Percentiles rank a stretch among this genome's conserved stretches.
Evolutionary conservation across 306 rosid genomes (phyloP).

Genomic region (Benincasa hispida): DNA sequence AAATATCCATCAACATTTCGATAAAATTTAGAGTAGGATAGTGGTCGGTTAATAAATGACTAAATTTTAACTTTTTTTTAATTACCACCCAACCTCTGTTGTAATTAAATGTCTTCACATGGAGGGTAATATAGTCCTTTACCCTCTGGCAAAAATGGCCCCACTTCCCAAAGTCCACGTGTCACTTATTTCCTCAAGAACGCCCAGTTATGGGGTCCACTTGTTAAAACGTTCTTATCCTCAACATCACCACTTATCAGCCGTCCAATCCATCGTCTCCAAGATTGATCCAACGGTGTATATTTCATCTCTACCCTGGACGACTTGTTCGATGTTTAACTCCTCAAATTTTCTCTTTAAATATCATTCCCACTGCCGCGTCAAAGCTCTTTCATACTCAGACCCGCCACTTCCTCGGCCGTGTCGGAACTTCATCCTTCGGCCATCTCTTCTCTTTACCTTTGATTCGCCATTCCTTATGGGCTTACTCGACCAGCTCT

Average conservation of each 20-base stretch:
- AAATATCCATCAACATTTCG: no score
- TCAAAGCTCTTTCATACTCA: neutral
- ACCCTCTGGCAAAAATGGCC: slow-evolving; percentile 22
- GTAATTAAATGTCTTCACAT: neutral
- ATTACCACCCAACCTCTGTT: neutral
- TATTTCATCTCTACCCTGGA: slow-evolving; percentile 8
- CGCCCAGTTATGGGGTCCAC: slow-evolving; percentile 23
- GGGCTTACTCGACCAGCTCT: slow-evolving; percentile 88
- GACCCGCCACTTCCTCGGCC: neutral
- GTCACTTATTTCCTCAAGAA: neutral
- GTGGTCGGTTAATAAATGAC: no score
- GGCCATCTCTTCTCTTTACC: neutral
- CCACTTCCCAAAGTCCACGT: neutral
- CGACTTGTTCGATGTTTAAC: slow-evolving; percentile 52
- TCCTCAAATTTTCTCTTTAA: slow-evolving; percentile 21
- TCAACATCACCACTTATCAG: slow-evolving; percentile 18
- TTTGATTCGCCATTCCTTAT: slow-evolving; percentile 9
- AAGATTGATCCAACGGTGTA: slow-evolving; percentile 14
- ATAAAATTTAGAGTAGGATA: no score
- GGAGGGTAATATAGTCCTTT: neutral
- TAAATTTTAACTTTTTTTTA: no score
- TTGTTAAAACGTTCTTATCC: slow-evolving; percentile 38
- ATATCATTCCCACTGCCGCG: neutral
- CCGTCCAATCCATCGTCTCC: slow-evolving; percentile 10
- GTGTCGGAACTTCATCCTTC: neutral